Base-by-base conservation (phyloP, 2,329 filamentous ascomycete species). In the Fusarium piperis region DNA sequence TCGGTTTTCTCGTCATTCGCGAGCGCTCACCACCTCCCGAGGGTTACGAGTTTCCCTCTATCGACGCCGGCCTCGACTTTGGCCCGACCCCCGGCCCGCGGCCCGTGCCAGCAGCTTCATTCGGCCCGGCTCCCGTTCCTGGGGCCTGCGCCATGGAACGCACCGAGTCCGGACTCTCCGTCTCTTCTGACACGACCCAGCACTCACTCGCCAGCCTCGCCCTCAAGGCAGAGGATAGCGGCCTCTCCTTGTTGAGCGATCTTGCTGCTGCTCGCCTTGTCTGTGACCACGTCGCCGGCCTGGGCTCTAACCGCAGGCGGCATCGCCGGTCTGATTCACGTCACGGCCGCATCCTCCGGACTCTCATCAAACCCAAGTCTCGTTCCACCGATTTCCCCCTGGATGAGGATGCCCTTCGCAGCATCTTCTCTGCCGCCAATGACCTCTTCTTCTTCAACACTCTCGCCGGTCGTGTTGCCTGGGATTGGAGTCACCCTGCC, bases 351-450 rank as follows among this genome's bases (percentile, higher is more conserved):
- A 90, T 90, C 62, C 81, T 91, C 20, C 85, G 85, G 65, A 85
- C 85, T 28, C 84, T 91, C 56, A 89, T 91, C 75, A 85, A 83
- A 59, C 87, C 81, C 6, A 85, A 84, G 64, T 81, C 81, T 8
- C 79, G 80, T 7, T 79, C 82, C 6, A 82, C 82, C 20, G 83
- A 86, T 39, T 88, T 89, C 56, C 81, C 83, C 2, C 84, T 91
- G 33, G 89, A 91, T 79, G 85, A 90, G 72, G 81, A 84, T 15
- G 87, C 88, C 5, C 82, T 91, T 2, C 82, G 85, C 53, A 85
- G 84, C 75, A 89, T 91, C 70, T 88, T 91, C 76, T 86, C 84
- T 12, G 86, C 89, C 10, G 86, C 87, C 46, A 90, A 92, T 79
- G 86, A 88, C 59, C 83, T 91, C 46, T 91, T 92, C 80, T 92